Evolutionary conservation across 2,329 filamentous ascomycete genomes (phyloP).

Genomic region (Neonectria coccinea): DNA sequence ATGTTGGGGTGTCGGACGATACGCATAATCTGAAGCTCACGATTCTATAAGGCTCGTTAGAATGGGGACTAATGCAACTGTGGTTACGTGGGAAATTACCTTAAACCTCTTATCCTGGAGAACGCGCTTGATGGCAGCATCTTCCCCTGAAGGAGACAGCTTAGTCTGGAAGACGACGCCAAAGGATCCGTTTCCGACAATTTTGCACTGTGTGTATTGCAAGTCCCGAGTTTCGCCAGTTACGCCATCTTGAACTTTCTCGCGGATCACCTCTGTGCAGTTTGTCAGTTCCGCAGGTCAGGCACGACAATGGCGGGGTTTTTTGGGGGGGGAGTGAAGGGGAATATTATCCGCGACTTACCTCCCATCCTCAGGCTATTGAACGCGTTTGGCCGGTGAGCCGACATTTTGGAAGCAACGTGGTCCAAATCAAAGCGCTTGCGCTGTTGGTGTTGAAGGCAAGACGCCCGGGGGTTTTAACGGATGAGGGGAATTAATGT

Average conservation of each 20-base stretch:
- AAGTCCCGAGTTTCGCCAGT: slow-evolving; percentile 97
- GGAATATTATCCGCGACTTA: slow-evolving; percentile 63
- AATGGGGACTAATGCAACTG: not conserved
- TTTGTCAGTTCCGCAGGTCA: slow-evolving; percentile 32
- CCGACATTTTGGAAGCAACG: slow-evolving; percentile 73
- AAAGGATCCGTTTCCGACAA: slow-evolving; percentile 98
- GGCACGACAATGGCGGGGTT: slow-evolving; percentile 13
- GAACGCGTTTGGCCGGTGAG: slow-evolving; percentile 92
- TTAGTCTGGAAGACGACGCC: slow-evolving; percentile 99
- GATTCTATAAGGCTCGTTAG: slow-evolving; percentile 75
- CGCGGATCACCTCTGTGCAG: slow-evolving; percentile 88
- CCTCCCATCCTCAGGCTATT: slow-evolving; percentile 93
- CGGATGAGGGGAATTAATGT: slow-evolving; percentile 47
- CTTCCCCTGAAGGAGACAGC: slow-evolving; percentile 95
- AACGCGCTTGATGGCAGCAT: slow-evolving; percentile 98
- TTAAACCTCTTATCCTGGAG: slow-evolving; percentile 99
- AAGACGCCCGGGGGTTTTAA: slow-evolving; percentile 40
- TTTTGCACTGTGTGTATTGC: slow-evolving; percentile 99
- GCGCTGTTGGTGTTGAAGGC: slow-evolving; percentile 44
- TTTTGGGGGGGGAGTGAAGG: not conserved
- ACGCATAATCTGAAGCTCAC: slow-evolving; percentile 99
- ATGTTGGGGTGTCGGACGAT: slow-evolving; percentile 99
- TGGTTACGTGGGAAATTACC: slow-evolving; percentile 62
- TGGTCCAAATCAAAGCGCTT: slow-evolving; percentile 43
- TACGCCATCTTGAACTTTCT: slow-evolving; percentile 98